Evolutionary conservation across 208 protist species (phyloP).

Genomic region (Trypanosoma rangeli): DNA sequence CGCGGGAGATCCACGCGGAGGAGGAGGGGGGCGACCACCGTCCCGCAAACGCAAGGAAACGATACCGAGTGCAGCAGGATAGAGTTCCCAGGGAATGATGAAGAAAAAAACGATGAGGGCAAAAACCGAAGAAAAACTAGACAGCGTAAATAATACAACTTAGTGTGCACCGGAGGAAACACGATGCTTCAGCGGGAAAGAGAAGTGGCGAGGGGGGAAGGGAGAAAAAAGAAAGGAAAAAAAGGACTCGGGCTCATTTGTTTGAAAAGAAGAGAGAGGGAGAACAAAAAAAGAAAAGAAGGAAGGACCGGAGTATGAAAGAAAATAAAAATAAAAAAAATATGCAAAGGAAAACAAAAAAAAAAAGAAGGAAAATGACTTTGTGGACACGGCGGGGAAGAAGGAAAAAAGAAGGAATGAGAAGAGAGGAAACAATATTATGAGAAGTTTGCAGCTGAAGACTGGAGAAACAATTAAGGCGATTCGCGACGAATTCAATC

Average conservation of each 20-base stretch:
- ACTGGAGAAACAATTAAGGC: slow-evolving; percentile 10
- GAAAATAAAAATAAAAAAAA: neutral
- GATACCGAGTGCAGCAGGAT: neutral
- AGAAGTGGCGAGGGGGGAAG: neutral
- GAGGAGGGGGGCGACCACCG: neutral
- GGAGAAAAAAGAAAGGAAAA: slow-evolving; percentile 14
- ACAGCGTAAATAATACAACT: neutral
- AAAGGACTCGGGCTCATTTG: neutral
- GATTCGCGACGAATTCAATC: neutral
- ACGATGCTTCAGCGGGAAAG: neutral
- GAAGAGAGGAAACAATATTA: slow-evolving; percentile 6
- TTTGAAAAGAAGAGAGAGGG: neutral
- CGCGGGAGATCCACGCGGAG: neutral
- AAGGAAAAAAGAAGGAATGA: slow-evolving; percentile 11
- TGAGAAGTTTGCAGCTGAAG: neutral
- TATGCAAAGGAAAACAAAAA: slow-evolving; percentile 16
- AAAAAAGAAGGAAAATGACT: neutral
- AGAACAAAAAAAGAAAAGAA: slow-evolving; percentile 22
- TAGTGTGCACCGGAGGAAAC: slow-evolving; percentile 19
- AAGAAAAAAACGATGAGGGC: neutral
- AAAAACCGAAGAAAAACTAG: neutral
- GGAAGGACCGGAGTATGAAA: slow-evolving; percentile 3
- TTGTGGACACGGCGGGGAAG: neutral
- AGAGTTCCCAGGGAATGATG: neutral
- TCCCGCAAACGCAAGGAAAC: neutral